Evolutionary conservation across 2,329 filamentous ascomycete genomes (phyloP).

Genomic region (Daldinia eschscholtzii): DNA sequence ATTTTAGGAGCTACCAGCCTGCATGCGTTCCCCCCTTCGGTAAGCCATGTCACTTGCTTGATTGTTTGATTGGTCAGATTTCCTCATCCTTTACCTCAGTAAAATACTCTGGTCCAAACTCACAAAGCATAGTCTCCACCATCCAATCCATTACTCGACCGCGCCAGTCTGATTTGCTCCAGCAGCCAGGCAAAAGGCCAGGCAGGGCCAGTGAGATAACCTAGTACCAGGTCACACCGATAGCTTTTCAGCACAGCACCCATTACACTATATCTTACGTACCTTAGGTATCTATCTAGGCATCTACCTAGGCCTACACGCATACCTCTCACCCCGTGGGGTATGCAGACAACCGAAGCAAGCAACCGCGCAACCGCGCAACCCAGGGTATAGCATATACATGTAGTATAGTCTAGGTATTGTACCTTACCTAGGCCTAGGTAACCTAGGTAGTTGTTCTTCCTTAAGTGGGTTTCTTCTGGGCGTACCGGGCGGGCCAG

Average conservation of each 20-base stretch:
- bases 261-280: conserved; percentile 1
- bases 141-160: conserved; percentile 35
- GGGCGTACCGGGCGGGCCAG: conserved; percentile 14
- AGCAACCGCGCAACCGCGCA: conserved; percentile 16
- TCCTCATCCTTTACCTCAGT: conserved; percentile 34
- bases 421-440: too few relatives aligned
- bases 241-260: conserved; percentile 1
- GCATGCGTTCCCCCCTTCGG: conserved; percentile 43
- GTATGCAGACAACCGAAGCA: conserved; percentile 28
- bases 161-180: conserved; percentile 24
- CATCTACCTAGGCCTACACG: not conserved
- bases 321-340: conserved; percentile 16
- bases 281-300: not conserved
- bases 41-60: conserved; percentile 33
- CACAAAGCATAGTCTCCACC: conserved; percentile 28
- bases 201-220: conserved; percentile 10
- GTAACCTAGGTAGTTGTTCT: conserved; percentile 1
- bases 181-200: conserved; percentile 14
- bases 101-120: conserved; percentile 36
- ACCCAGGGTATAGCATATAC: too few relatives aligned
- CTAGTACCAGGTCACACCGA: conserved; percentile 8
- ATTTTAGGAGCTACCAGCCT: conserved; percentile 37
- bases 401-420: not conserved
- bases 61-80: conserved; percentile 25
- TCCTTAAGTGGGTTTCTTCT: not conserved